phyloP scores from a whole-genome alignment of 345 rosid genomes.

The Euphorbia lathyris region DNA sequence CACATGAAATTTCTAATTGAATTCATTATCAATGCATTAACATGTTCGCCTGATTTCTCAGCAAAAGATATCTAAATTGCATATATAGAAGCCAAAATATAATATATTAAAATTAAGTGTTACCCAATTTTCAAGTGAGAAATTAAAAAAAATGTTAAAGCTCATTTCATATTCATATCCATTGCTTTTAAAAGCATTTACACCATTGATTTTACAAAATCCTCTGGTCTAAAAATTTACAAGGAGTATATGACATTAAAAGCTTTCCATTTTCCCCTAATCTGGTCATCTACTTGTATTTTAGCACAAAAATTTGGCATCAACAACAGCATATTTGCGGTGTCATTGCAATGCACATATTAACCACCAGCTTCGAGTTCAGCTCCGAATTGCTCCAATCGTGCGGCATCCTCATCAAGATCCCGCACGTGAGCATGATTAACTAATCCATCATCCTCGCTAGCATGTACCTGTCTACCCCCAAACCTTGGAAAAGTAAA shows the following conservation, averaged over 20 bases:
- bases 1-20: no score
- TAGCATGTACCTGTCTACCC: slow-evolving; percentile 76
- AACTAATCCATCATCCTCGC: slow-evolving; percentile 72
- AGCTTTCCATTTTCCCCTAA: not conserved
- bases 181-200: not conserved
- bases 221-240: slow-evolving; percentile 3
- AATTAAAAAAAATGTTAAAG: no score
- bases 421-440: slow-evolving; percentile 76
- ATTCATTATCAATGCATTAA: no score
- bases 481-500: slow-evolving; percentile 59
- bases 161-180: not conserved
- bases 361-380: slow-evolving; percentile 74
- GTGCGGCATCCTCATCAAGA: slow-evolving; percentile 52
- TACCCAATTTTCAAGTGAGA: no score
- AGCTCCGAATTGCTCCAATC: slow-evolving; percentile 82
- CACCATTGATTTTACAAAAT: not conserved
- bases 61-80: no score
- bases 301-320: not conserved
- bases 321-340: not conserved
- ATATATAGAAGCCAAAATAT: no score
- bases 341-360: not conserved
- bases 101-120: no score
- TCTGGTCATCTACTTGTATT: not conserved
- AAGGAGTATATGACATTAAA: not conserved
- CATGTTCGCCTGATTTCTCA: no score